Base-by-base conservation (phyloP, 805 yeast species). In the Yamadazyma takamatsuzukensis region DNA sequence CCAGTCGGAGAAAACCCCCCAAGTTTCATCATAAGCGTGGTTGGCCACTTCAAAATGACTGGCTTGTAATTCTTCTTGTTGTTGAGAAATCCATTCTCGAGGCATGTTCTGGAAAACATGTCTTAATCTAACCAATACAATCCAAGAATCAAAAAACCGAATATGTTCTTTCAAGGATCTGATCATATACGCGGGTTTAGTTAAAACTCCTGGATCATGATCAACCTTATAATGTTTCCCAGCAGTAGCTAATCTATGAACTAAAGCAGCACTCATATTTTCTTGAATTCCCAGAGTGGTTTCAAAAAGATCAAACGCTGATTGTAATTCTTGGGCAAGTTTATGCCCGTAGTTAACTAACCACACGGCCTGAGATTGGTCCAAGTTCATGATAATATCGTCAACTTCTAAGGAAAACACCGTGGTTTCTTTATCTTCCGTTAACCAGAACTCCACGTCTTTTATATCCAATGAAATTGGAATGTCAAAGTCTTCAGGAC, bases 171-270 rank as follows among this genome's bases (percentile, higher is more conserved):
- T 68, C 2, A 80, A 72, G 3, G 88, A 72, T 33, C 96, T 68
- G 29, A 86, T 73, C 18, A 87, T 76, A 46, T 83, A 80, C 0
- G 96, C 82, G 0, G 97, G 96, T 32, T 87, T 81, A 1, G 97
- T 89, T 32, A 90, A 71, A 13, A 88, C 96, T 5, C 85, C 78
- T 0, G 97, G 94, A 48, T 93, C 97, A 41, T 84, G 84, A 30
- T 78, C 78, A 26, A 88, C 73, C 18, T 71, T 70, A 30, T 54
- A 51, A 1, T 52, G 48, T 7, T 47, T 47, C 6, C 72, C 64
- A 2, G 70, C 74, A 9, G 46, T 46, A 3, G 74, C 53, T 13
- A 72, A 45, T 8, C 50, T 44, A 43, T 70, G 70, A 1, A 73
- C 52, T 21, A 74, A 47, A 23, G 70, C 72, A 7, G 64, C 54